Evolutionary conservation across 2,329 filamentous ascomycete species (phyloP).

Genomic region (Xylariaceae sp.): DNA sequence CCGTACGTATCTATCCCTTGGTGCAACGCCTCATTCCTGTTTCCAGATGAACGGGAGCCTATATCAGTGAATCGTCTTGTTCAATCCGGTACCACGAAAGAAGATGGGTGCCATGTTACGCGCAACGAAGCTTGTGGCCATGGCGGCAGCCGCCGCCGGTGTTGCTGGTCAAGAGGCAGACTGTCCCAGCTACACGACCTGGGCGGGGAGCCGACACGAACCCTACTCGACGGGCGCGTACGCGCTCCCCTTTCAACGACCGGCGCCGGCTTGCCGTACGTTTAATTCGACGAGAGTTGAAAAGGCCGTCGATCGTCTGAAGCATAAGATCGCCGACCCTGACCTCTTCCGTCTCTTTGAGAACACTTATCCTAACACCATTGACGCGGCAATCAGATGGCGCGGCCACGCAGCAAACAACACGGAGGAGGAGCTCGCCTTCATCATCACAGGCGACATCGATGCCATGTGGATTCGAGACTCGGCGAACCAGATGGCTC

Average conservation of each 20-base stretch:
- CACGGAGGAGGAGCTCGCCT: conserved; percentile 51
- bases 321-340: conserved; percentile 38
- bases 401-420: conserved; percentile 55
- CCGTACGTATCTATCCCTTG: not conserved
- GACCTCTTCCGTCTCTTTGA: conserved; percentile 77
- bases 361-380: conserved; percentile 76
- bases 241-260: conserved; percentile 42
- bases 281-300: conserved; percentile 68
- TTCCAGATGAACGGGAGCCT: not conserved
- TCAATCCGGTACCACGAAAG: conserved; percentile 1
- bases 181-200: conserved; percentile 32
- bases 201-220: conserved; percentile 28
- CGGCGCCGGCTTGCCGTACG: conserved; percentile 62
- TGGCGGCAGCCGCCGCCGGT: not conserved
- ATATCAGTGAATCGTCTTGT: not conserved
- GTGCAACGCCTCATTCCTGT: not conserved
- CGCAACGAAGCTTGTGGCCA: conserved; percentile 7
- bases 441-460: conserved; percentile 80
- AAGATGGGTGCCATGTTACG: conserved; percentile 9
- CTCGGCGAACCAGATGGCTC: conserved; percentile 69
- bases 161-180: conserved; percentile 7
- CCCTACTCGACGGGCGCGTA: conserved; percentile 31
- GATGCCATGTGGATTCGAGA: conserved; percentile 86
- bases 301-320: conserved; percentile 52
- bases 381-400: conserved; percentile 79